Evolutionary conservation across 371 early-diverging fungal genomes (phyloP).

Genomic region (Nosema muscidifuracis): DNA sequence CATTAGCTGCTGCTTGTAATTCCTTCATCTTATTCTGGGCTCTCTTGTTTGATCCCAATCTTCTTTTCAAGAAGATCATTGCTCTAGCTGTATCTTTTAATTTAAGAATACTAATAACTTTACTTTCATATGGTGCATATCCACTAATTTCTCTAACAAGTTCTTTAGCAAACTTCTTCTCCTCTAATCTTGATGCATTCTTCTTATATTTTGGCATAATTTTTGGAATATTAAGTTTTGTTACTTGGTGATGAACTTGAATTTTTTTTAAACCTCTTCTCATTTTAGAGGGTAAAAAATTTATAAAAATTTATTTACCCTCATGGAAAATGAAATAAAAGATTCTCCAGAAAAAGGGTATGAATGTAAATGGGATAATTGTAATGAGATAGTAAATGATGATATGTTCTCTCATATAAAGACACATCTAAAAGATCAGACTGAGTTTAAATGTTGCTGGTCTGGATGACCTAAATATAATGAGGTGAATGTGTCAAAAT

Average conservation of each 20-base stretch:
- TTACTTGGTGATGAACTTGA: constrained; percentile 12
- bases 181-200: neutral
- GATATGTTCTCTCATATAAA: constrained; percentile 18
- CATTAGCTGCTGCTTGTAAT: constrained; percentile 27
- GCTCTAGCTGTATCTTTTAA: constrained; percentile 59
- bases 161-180: constrained; percentile 46
- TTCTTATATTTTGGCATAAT: constrained; percentile 5
- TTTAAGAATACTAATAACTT: constrained; percentile 60
- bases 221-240: neutral
- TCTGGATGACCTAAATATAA: constrained; percentile 31
- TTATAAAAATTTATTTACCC: neutral
- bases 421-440: constrained; percentile 1
- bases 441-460: constrained; percentile 45
- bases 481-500: constrained; percentile 32
- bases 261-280: constrained; percentile 12
- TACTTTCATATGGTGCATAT: constrained; percentile 63
- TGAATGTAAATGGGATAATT: constrained; percentile 34
- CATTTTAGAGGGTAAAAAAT: constrained; percentile 1
- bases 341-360: neutral
- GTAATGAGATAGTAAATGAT: constrained; percentile 18
- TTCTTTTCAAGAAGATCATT: constrained; percentile 61
- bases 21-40: constrained; percentile 56
- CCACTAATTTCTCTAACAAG: constrained; percentile 62
- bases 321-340: neutral
- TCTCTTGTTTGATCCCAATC: constrained; percentile 58